Percentiles rank a stretch among this genome's conserved stretches.
Evolutionary conservation across 768 basidiomycete genomes (phyloP).

Genomic region (Boletus coccyginus): DNA sequence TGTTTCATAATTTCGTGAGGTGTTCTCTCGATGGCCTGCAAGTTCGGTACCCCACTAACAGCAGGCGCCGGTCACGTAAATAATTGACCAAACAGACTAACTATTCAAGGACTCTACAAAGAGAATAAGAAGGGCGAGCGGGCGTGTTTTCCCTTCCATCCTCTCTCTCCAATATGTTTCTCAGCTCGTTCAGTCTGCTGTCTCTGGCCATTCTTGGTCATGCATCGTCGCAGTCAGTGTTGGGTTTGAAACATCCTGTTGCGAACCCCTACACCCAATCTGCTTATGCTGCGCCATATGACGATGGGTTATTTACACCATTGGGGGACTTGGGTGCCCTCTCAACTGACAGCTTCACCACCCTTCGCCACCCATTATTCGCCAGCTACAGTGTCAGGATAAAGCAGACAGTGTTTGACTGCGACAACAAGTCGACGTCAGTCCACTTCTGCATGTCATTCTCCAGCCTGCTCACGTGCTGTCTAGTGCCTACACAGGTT

Average conservation of each 20-base stretch:
- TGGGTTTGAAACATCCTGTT: conserved; percentile 8
- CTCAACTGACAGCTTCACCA: conserved; percentile 34
- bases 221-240: conserved; percentile 20
- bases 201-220: conserved; percentile 13
- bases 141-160: background rate
- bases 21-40: too few relatives aligned
- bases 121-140: background rate
- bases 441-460: background rate
- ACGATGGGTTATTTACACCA: conserved; percentile 30
- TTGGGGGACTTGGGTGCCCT: conserved; percentile 25
- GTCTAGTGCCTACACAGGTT: conserved; percentile 56
- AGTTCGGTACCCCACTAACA: too few relatives aligned
- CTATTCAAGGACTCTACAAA: background rate
- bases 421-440: conserved; percentile 29
- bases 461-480: background rate
- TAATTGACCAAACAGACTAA: background rate
- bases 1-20: too few relatives aligned
- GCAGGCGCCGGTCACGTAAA: background rate
- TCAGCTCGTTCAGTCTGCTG: conserved; percentile 11
- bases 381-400: conserved; percentile 40
- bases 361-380: conserved; percentile 40
- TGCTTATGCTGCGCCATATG: conserved; percentile 5
- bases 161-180: background rate
- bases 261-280: background rate
- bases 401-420: conserved; percentile 33